Conservation (phyloP, 768 basidiomycete genomes). For the Exidia glandulosa region DNA sequence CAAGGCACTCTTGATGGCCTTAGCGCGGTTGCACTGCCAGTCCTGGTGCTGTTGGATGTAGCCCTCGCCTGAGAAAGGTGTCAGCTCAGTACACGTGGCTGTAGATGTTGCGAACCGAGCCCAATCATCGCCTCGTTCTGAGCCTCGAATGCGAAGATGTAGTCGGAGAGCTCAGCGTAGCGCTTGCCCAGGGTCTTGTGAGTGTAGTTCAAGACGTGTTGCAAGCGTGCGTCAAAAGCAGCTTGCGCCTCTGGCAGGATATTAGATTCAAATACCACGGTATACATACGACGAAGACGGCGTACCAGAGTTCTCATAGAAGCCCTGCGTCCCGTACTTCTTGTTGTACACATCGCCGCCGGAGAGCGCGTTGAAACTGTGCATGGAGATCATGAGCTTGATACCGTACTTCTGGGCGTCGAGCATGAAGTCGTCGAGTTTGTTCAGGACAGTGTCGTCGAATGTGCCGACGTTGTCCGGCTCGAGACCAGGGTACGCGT, state of each 20-base stretch:
- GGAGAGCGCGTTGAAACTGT: constrained; percentile 12
- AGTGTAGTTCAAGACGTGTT: constrained; percentile 21
- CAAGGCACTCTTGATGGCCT: constrained; percentile 14
- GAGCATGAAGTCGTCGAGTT: constrained; percentile 29
- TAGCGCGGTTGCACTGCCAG: constrained; percentile 21
- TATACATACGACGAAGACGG: too few species aligned
- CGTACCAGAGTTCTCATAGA: too few species aligned
- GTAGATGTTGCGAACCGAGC: constrained; percentile 6
- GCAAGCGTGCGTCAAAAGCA: constrained; percentile 27
- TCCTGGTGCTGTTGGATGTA: constrained; percentile 6
- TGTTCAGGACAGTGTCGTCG: constrained; percentile 25
- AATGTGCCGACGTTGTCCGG: constrained; percentile 23
- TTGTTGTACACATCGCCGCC: constrained; percentile 24
- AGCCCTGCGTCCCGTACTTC: constrained; percentile 20
- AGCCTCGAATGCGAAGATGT: constrained; percentile 29
- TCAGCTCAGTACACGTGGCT: background rate
- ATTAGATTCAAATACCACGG: too few species aligned
- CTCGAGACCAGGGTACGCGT: constrained; percentile 23
- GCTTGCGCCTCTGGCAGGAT: constrained; percentile 11
- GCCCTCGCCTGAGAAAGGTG: constrained; percentile 10
- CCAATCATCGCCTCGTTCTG: constrained; percentile 27
- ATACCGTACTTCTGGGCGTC: constrained; percentile 24
- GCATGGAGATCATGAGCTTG: constrained; percentile 11
- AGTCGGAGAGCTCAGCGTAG: constrained; percentile 26
- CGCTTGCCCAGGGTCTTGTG: constrained; percentile 20